Conservation (phyloP, 208 protist genomes). For the Trypanosoma mega region DNA sequence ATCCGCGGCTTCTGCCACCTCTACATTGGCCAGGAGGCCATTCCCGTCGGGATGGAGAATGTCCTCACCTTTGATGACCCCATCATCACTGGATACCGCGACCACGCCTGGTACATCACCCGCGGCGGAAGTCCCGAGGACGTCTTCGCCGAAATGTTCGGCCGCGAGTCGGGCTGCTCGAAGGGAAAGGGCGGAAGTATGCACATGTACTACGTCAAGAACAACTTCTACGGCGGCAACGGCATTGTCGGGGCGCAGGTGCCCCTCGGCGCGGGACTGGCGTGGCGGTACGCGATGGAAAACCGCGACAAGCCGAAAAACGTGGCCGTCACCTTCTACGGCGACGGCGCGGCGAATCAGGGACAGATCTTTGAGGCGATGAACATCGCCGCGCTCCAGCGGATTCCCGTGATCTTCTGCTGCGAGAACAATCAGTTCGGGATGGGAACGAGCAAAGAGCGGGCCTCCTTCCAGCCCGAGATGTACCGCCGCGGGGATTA, state of each 20-base stretch:
- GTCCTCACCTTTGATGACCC: constrained; percentile 88
- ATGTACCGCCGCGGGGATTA: constrained; percentile 98
- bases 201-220: constrained; percentile 96
- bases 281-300: constrained; percentile 83
- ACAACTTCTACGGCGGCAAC: constrained; percentile 98
- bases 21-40: constrained; percentile 98
- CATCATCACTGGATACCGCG: constrained; percentile 97
- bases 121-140: constrained; percentile 89
- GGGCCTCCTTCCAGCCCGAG: constrained; percentile 86
- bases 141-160: constrained; percentile 94
- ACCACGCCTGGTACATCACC: constrained; percentile 92
- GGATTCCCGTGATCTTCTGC: constrained; percentile 95
- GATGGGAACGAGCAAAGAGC: constrained; percentile 96
- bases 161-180: constrained; percentile 77
- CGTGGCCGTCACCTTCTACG: constrained; percentile 94
- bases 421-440: constrained; percentile 99
- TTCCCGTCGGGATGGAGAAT: constrained; percentile 93
- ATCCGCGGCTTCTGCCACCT: constrained; percentile 98
- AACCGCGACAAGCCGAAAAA: constrained; percentile 83
- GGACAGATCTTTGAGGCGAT: constrained; percentile 98
- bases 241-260: constrained; percentile 98
- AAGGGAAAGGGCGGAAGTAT: constrained; percentile 98
- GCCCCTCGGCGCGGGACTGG: constrained; percentile 95
- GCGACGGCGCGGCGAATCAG: constrained; percentile 98
- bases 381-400: constrained; percentile 98